Base-by-base conservation (phyloP, 345 rosid species). In the Moricandia moricandioides region DNA sequence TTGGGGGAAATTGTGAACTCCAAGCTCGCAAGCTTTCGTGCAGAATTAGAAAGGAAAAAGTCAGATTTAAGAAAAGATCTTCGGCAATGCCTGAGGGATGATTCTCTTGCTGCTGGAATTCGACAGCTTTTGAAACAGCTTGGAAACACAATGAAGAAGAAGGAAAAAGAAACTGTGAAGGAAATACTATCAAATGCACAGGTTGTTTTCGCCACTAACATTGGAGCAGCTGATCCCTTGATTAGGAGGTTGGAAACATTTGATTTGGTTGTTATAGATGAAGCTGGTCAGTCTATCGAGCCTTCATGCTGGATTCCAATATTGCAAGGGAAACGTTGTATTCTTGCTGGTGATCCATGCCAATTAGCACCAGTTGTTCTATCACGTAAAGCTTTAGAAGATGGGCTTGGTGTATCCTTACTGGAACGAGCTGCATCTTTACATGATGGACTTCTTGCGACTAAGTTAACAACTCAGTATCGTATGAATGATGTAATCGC, bases 281-380 rank as follows among this genome's bases (percentile, higher is more conserved):
- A 94, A 88, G 97, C 97, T 65, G 97, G 84, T 63, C 98, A 94
- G 85, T 91, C 96, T 77, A 94, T 91, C 73, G 98, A 94, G 78
- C 97, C 98, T 70, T 85, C 95, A 40, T 87, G 93, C 84, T 94
- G 97, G 98, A 91, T 91, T 69, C 94, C 98, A 14, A 80, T 94
- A 80, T 81, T 94, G 86, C 96, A 91, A 83, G 97, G 97, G 26
- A 94, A 84, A 56, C 92, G 97, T 21, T 91, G 96, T 73, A 84
- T 94, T 74, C 85, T 94, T 80, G 89, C 97, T 2, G 97, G 98
- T 63, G 98, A 94, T 78, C 95, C 89, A 24, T 91, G 89, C 82
- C 98, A 94, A 68, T 89, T 94, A 81, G 98, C 97, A 65, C 98
- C 98, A 0, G 95, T 94, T 57, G 82, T 94, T 81, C 82, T 94